Base-by-base conservation (phyloP, 306 rosid genomes). In the Gastrolobium villosum region DNA sequence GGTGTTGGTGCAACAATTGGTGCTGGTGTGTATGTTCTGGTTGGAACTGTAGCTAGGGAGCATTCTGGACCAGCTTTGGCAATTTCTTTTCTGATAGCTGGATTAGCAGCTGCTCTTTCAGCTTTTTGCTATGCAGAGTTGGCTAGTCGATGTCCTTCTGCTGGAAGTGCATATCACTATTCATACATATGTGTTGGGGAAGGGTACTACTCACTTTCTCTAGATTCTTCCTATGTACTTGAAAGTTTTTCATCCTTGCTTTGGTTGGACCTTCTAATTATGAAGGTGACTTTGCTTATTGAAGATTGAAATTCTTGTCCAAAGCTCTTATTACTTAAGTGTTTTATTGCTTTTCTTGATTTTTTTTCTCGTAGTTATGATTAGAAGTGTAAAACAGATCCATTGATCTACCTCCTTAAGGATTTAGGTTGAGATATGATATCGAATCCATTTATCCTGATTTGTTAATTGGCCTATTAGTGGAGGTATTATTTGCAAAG, bases 141-240 rank as follows among this genome's bases (percentile, higher is more conserved):
- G 65, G 87, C 99, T 2, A 91, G 99, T 83, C 91, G 98, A 2
- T 95, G 93, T 55, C 98, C 99, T 65, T 95, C 98, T n/a, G 99
- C 99, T 15, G 99, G 98, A 46, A 95, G 99, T 64, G 97, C 99
- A 15, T 95, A 95, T 86, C 99, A 95, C 78, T 95, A 92, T 68
- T 79, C 99, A 1, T 95, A 93, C 81, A 85, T 93, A 67, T 95
- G 99, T 74, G 76, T 93, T 72, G 97, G 99, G 61, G 99, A 95
- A 88, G 96, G 97, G 99, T 95, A 92, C 31, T 72, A 13, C 1
- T 56, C 83, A 82, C 64, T 69, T 55, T 77, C 53, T 83, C 5
- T 32, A 1, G 13, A 41, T 31, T 65, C 36, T 57, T 68, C 14
- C 53, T 59, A 31, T 31, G n/a, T n/a, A 14, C 39, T 48, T 61